A percentile compares a stretch with the other conserved stretches of the same genome.
Evolutionary conservation across 2,329 filamentous ascomycete species (phyloP).

Genomic region (Ophiostoma himal-ulmi): DNA sequence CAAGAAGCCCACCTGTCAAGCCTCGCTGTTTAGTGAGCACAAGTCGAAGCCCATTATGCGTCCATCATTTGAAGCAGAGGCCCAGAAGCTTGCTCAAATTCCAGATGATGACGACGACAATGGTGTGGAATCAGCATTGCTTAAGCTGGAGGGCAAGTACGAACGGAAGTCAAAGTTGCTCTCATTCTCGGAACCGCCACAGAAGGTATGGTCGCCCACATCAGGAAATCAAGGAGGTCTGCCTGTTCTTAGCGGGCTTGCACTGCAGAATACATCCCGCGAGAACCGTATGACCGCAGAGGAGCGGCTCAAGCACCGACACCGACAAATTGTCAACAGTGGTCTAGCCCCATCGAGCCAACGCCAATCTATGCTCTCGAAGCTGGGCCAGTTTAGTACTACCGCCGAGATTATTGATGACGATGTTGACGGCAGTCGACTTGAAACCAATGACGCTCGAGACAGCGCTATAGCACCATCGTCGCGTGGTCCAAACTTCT

Average conservation of each 20-base stretch:
- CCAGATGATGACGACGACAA: conserved; percentile 81
- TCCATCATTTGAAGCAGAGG: conserved; percentile 80
- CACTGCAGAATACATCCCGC: neutral
- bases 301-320: conserved; percentile 43
- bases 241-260: conserved; percentile 18
- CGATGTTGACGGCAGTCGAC: neutral
- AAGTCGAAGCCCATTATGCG: conserved; percentile 59
- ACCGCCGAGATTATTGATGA: neutral
- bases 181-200: conserved; percentile 31
- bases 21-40: conserved; percentile 56
- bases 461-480: neutral
- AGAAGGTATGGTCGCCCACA: neutral
- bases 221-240: neutral
- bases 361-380: conserved; percentile 1
- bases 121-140: conserved; percentile 83
- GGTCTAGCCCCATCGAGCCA: conserved; percentile 16
- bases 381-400: conserved; percentile 9
- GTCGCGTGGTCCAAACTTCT: neutral
- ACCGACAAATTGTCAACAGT: conserved; percentile 40
- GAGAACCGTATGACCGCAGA: conserved; percentile 30
- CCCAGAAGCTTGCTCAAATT: conserved; percentile 78
- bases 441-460: neutral
- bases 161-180: conserved; percentile 47
- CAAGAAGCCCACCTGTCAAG: conserved; percentile 40
- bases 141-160: conserved; percentile 87